Conservation (phyloP, 805 yeast genomes). For the Kodamaea hsintzibuensis region DNA sequence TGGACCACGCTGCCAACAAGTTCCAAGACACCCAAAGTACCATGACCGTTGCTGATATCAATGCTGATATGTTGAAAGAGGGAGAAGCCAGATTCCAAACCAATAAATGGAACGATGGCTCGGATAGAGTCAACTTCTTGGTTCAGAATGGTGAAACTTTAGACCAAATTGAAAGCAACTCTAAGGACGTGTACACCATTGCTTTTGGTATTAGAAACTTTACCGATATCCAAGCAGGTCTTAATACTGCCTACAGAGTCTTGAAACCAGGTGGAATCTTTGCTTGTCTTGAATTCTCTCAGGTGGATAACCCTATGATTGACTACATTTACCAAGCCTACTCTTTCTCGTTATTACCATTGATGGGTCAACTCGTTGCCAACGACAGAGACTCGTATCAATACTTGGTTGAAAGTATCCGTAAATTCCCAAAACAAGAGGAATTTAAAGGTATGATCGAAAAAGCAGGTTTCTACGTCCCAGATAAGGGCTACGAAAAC, state of each 20-base stretch:
- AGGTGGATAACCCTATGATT: conserved; percentile 76
- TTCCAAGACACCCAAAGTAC: conserved; percentile 73
- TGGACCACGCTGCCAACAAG: conserved; percentile 83
- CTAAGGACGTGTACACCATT: conserved; percentile 93
- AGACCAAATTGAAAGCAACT: conserved; percentile 79
- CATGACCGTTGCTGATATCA: conserved; percentile 93
- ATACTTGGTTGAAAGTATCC: conserved; percentile 91
- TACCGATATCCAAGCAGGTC: conserved; percentile 90
- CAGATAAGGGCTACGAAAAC: conserved; percentile 89
- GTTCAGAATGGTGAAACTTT: conserved; percentile 93
- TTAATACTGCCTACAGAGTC: conserved; percentile 93
- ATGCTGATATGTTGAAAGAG: conserved; percentile 92
- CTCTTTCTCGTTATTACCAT: conserved; percentile 83
- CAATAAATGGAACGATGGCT: conserved; percentile 57
- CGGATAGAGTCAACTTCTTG: conserved; percentile 69
- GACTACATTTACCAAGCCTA: conserved; percentile 82
- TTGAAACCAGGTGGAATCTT: conserved; percentile 97
- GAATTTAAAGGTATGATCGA: conserved; percentile 88
- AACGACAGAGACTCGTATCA: conserved; percentile 96
- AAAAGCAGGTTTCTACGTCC: conserved; percentile 88
- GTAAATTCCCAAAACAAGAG: conserved; percentile 89
- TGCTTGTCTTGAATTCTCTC: conserved; percentile 93
- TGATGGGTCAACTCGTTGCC: conserved; percentile 94
- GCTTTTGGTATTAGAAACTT: conserved; percentile 98
- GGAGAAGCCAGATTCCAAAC: conserved; percentile 75